These are phyloP conservation scores for Silene noctiflora DNA, from an alignment of 179 eudicot species.

Conservation along the genomic window DNA sequence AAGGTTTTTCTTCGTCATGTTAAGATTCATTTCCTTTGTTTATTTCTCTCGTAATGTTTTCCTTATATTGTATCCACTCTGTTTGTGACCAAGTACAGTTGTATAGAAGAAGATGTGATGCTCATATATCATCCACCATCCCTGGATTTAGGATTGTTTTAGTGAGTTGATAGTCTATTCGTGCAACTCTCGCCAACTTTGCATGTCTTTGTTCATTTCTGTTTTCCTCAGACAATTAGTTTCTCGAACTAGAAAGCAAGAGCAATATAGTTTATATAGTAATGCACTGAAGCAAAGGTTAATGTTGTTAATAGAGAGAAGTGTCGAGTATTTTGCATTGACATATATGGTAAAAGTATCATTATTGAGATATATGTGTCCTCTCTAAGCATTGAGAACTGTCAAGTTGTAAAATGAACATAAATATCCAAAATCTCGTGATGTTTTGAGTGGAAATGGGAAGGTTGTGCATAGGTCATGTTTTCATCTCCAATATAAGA, in stretches of 20 bases:
- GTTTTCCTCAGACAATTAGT: no score
- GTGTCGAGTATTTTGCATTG: neutral
- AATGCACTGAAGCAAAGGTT: no score
- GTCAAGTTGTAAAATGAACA: neutral
- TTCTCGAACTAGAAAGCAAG: no score
- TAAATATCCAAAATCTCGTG: neutral
- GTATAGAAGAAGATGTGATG: neutral
- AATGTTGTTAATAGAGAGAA: no score
- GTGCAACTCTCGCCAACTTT: no score
- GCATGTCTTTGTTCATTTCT: no score
- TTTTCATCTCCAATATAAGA: neutral
- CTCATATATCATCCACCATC: neutral
- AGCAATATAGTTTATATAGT: no score
- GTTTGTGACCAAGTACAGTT: no score
- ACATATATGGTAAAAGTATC: neutral
- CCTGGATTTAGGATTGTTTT: neutral
- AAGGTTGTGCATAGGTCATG: neutral
- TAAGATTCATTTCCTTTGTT: neutral
- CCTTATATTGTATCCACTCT: neutral
- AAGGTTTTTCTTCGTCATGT: neutral
- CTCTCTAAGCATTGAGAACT: neutral
- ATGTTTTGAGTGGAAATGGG: constrained; percentile 3
- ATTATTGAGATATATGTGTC: neutral
- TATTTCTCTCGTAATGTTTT: neutral
- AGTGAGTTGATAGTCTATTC: neutral